Conservation (phyloP, 805 yeast species). For the Tetrapisispora namnaoensis region DNA sequence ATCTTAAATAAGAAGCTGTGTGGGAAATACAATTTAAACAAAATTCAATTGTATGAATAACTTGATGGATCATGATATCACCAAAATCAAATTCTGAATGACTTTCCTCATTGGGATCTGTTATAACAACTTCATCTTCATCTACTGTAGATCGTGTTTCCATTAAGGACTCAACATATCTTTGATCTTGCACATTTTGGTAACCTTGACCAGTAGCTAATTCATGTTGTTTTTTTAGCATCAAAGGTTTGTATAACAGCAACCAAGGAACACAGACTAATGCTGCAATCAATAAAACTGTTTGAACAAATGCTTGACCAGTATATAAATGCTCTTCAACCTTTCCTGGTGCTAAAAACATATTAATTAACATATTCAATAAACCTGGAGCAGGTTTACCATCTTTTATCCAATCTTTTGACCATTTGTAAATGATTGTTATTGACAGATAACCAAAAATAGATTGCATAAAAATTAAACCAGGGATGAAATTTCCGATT, state of each 20-base stretch:
- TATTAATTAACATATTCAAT: conserved; percentile 86
- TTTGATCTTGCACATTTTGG: conserved; percentile 31
- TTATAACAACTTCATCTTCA: conserved; percentile 35
- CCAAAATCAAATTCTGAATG: conserved; percentile 50
- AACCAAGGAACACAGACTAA: conserved; percentile 89
- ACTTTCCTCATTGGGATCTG: conserved; percentile 36
- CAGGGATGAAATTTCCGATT: conserved; percentile 89
- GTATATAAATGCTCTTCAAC: conserved; percentile 71
- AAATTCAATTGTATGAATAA: conserved; percentile 94
- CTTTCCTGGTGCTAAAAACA: conserved; percentile 90
- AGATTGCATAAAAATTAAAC: conserved; percentile 89
- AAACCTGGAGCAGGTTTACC: conserved; percentile 83
- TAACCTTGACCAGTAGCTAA: conserved; percentile 30
- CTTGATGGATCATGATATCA: conserved; percentile 93
- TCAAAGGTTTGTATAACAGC: conserved; percentile 73
- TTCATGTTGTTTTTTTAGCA: conserved; percentile 49
- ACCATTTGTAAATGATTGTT: conserved; percentile 88
- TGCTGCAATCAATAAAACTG: conserved; percentile 63
- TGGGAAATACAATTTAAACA: conserved; percentile 97
- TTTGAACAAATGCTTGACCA: conserved; percentile 73
- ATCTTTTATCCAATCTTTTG: conserved; percentile 76
- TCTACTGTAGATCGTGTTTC: conserved; percentile 20
- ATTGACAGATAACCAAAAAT: conserved; percentile 88
- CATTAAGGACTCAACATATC: conserved; percentile 22
- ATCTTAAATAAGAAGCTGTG: conserved; percentile 90